A percentile compares a stretch with the other conserved stretches of the same genome.
These are phyloP conservation scores for Magnolia changhungtana DNA, from an alignment of 164 flowering plant species.

Conservation along the genomic window DNA sequence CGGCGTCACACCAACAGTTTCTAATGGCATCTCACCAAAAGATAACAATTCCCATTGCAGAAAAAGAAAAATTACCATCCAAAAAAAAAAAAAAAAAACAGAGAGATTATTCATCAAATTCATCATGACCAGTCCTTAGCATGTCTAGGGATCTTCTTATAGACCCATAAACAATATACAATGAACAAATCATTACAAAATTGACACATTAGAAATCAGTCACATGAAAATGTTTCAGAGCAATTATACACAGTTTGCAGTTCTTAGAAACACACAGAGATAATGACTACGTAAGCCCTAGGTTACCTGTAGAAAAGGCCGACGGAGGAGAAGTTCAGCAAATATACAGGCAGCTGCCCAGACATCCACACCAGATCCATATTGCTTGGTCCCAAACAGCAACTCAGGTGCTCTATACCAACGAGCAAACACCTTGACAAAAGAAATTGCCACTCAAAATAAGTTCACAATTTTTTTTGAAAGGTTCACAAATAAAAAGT, in stretches of 20 bases:
- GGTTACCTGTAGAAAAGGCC: slow-evolving; percentile 87
- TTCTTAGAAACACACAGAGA: neutral
- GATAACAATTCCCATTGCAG: neutral
- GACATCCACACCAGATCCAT: slow-evolving; percentile 94
- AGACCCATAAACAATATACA: neutral
- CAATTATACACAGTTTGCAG: neutral
- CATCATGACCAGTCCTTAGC: neutral
- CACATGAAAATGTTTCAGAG: neutral
- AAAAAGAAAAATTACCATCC: neutral
- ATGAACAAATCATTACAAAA: too few relatives aligned
- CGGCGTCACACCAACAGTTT: neutral
- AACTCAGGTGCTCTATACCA: slow-evolving; percentile 99
- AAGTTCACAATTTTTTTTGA: neutral
- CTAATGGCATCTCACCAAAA: too few relatives aligned
- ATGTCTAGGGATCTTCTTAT: neutral
- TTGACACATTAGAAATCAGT: too few relatives aligned
- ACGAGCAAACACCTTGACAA: slow-evolving; percentile 80
- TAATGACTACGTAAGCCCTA: neutral
- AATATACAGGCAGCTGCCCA: slow-evolving; percentile 99
- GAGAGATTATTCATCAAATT: neutral
- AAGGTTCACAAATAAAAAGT: neutral
- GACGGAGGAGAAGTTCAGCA: slow-evolving; percentile 93
- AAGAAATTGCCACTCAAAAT: slow-evolving; percentile 6
- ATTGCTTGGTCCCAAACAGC: slow-evolving; percentile 91
- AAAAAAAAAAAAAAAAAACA: too few relatives aligned